Percentiles rank a stretch among this genome's conserved stretches.
These are phyloP conservation scores for Paecilomyces sp. DNA, from an alignment of 2,329 filamentous ascomycete genomes.

Conservation along the genomic window DNA sequence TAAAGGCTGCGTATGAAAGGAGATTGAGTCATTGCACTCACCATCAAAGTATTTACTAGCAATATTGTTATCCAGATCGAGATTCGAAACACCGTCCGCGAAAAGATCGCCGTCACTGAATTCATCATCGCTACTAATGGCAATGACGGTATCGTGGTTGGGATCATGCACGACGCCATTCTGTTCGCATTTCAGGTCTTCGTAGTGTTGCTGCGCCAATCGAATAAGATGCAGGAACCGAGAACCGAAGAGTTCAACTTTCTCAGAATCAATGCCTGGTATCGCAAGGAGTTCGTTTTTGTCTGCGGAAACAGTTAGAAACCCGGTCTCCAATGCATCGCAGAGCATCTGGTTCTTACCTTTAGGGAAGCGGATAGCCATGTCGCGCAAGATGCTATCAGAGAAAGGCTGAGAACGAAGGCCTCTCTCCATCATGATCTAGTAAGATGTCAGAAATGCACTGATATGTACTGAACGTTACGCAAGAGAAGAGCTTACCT, in stretches of 20 bases:
- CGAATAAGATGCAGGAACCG: conserved; percentile 36
- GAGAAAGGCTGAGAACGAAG: conserved; percentile 42
- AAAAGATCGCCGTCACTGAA: conserved; percentile 27
- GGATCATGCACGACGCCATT: conserved; percentile 38
- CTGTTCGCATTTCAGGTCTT: conserved; percentile 35
- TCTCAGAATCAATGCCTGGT: conserved; percentile 37
- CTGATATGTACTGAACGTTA: neutral
- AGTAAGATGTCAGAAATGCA: conserved; percentile 4
- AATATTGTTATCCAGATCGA: conserved; percentile 16
- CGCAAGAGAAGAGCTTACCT: conserved; percentile 21
- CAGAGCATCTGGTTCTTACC: conserved; percentile 17
- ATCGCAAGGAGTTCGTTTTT: conserved; percentile 32
- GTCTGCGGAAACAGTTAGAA: conserved; percentile 20
- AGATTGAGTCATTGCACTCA: conserved; percentile 8
- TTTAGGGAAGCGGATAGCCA: conserved; percentile 41
- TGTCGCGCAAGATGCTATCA: conserved; percentile 40
- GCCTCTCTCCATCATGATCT: conserved; percentile 37
- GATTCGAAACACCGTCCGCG: conserved; percentile 15
- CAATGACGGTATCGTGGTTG: conserved; percentile 40
- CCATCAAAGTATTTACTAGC: conserved; percentile 28
- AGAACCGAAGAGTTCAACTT: conserved; percentile 36
- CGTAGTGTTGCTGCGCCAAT: conserved; percentile 32
- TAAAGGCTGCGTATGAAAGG: neutral
- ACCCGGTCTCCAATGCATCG: neutral
- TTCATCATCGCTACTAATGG: conserved; percentile 32